Evolutionary conservation across 1,284 basidiomycete genomes (phyloP).

Genomic region (Cutaneotrichosporon sp.): DNA sequence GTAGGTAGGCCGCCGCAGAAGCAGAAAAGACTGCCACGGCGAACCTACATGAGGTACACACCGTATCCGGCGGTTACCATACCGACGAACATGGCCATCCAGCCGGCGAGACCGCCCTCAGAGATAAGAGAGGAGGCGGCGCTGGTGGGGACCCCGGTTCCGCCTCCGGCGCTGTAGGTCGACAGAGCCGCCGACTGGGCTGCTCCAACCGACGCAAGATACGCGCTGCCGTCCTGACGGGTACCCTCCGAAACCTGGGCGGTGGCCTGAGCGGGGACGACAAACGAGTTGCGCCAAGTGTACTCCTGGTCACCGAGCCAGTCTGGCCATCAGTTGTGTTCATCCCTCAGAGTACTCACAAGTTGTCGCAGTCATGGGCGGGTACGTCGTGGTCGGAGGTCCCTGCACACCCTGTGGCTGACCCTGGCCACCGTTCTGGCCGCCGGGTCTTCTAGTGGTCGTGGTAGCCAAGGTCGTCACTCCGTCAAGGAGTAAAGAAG

Average conservation of each 20-base stretch:
- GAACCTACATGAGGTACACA: slow-evolving; percentile 5
- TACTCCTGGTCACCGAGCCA: slow-evolving; percentile 33
- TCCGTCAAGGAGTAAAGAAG: background rate
- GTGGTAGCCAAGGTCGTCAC: slow-evolving; percentile 16
- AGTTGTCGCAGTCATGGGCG: slow-evolving; percentile 21
- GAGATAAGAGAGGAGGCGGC: background rate
- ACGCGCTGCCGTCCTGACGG: slow-evolving; percentile 32
- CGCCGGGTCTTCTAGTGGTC: slow-evolving; percentile 1
- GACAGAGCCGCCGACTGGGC: background rate
- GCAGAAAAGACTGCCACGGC: background rate
- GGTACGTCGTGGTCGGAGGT: slow-evolving; percentile 16
- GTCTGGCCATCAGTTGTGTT: slow-evolving; percentile 6
- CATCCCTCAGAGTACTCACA: background rate
- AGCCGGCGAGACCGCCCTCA: slow-evolving; percentile 1
- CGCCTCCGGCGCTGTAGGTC: background rate
- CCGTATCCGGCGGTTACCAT: slow-evolving; percentile 5
- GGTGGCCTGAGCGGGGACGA: slow-evolving; percentile 35
- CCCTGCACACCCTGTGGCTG: slow-evolving; percentile 8
- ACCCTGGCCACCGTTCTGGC: slow-evolving; percentile 3
- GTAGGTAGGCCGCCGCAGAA: background rate
- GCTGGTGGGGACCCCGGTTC: background rate
- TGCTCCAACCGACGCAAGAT: slow-evolving; percentile 25
- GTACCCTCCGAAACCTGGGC: slow-evolving; percentile 38
- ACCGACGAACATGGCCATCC: slow-evolving; percentile 9
- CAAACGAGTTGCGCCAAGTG: slow-evolving; percentile 41